Conservation (phyloP, 768 basidiomycete genomes). For the Psilocybe azurescens region DNA sequence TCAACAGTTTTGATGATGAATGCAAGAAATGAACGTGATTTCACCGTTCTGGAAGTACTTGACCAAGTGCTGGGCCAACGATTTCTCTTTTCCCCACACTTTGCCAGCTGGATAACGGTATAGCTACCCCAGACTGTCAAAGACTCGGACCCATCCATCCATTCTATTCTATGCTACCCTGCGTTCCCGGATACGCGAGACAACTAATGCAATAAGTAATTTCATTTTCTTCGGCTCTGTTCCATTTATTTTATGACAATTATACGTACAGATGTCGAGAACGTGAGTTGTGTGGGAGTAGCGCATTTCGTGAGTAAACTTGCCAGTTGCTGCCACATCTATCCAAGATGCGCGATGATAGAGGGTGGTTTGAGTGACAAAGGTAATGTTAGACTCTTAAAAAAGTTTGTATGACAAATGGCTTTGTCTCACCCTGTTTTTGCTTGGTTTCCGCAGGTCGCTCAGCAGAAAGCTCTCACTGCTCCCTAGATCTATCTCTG, state of each 20-base stretch:
- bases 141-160: not conserved
- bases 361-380: not conserved
- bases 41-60: not conserved
- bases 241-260: not conserved
- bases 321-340: too few relatives aligned
- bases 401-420: not conserved
- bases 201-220: too few relatives aligned
- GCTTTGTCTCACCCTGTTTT: not conserved
- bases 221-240: too few relatives aligned
- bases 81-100: not conserved
- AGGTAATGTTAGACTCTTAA: not conserved
- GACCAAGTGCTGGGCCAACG: not conserved
- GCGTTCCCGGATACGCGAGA: not conserved
- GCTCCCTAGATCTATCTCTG: not conserved
- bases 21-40: not conserved
- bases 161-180: conserved; percentile 4
- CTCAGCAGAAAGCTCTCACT: not conserved
- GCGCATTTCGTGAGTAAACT: too few relatives aligned
- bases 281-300: not conserved
- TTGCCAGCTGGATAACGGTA: conserved; percentile 5
- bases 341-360: too few relatives aligned
- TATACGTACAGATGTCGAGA: not conserved
- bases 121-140: conserved; percentile 12
- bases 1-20: too few relatives aligned
- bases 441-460: too few relatives aligned